phyloP scores from a whole-genome alignment of 192 early-diverging fungal genomes.

The Fimicolochytrium jonesii region DNA sequence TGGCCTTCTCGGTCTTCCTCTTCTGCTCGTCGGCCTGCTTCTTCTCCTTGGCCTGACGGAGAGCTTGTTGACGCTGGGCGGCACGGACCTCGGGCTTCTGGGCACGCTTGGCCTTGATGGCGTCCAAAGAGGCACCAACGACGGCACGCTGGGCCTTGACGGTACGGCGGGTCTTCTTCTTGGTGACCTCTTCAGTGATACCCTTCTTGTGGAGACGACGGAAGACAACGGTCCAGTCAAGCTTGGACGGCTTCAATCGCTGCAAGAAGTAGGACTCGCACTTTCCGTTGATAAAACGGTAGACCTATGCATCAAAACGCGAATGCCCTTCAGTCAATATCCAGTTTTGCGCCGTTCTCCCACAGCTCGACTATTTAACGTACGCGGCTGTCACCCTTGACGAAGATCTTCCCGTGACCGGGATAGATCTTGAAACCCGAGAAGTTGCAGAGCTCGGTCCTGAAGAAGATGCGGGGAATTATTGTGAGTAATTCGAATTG shows the following conservation, averaged over 20 bases:
- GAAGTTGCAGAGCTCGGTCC: conserved; percentile 74
- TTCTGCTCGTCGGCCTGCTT: conserved; percentile 84
- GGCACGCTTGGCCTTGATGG: conserved; percentile 95
- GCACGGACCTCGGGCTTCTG: conserved; percentile 95
- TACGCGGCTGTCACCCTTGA: conserved; percentile 87
- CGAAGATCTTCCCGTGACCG: conserved; percentile 91
- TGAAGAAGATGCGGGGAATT: too few relatives aligned
- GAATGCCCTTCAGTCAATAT: too few relatives aligned
- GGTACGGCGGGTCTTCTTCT: conserved; percentile 91
- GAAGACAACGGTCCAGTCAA: conserved; percentile 95
- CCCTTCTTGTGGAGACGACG: conserved; percentile 99
- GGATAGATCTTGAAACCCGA: conserved; percentile 99
- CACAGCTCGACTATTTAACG: too few relatives aligned
- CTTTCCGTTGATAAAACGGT: conserved; percentile 98
- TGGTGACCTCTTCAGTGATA: conserved; percentile 88
- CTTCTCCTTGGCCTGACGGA: conserved; percentile 84
- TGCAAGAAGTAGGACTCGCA: conserved; percentile 95
- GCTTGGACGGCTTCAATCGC: conserved; percentile 95
- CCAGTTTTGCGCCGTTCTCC: too few relatives aligned
- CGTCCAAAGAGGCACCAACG: conserved; percentile 92
- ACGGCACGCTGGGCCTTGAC: conserved; percentile 96
- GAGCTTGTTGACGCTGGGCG: conserved; percentile 80
- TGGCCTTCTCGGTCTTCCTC: conserved; percentile 84
- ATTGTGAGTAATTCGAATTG: too few relatives aligned
- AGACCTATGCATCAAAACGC: conserved; percentile 58